Evolutionary conservation across 169 alveolate species (phyloP).

Genomic region (Cryptosporidium ryanae): DNA sequence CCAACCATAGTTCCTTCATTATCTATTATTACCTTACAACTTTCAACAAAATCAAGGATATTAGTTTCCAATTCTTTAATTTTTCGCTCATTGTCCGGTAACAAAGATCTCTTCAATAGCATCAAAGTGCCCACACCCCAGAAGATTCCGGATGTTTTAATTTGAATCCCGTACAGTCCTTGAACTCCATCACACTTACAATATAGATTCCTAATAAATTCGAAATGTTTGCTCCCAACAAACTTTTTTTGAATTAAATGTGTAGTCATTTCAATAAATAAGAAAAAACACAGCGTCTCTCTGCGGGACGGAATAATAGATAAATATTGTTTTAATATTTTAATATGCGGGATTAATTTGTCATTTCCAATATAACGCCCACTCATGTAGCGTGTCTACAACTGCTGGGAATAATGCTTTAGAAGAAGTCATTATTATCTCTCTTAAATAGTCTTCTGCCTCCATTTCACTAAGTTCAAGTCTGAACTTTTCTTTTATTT

Average conservation of each 20-base stretch:
- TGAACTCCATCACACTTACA: background rate
- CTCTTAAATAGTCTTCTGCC: conserved; percentile 88
- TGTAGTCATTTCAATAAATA: background rate
- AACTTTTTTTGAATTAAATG: background rate
- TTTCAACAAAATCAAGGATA: conserved; percentile 32
- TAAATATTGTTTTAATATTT: no score
- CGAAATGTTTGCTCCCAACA: conserved; percentile 3
- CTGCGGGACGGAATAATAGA: no score
- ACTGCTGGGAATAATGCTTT: conserved; percentile 92
- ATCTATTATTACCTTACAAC: conserved; percentile 39
- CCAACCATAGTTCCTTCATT: conserved; percentile 52
- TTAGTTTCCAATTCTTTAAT: conserved; percentile 5
- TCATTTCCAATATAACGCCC: conserved; percentile 89
- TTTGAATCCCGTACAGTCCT: conserved; percentile 12
- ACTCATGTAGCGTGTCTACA: conserved; percentile 88
- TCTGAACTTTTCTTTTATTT: conserved; percentile 87
- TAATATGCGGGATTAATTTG: background rate
- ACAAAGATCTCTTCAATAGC: background rate
- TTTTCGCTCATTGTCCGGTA: background rate
- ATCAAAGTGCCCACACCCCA: conserved; percentile 70
- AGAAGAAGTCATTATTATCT: conserved; percentile 88
- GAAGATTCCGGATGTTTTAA: conserved; percentile 32
- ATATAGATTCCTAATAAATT: conserved; percentile 27
- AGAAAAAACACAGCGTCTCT: no score
- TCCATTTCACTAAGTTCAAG: conserved; percentile 87